Base-by-base conservation (phyloP, 345 rosid species). In the Populus nigra region DNA sequence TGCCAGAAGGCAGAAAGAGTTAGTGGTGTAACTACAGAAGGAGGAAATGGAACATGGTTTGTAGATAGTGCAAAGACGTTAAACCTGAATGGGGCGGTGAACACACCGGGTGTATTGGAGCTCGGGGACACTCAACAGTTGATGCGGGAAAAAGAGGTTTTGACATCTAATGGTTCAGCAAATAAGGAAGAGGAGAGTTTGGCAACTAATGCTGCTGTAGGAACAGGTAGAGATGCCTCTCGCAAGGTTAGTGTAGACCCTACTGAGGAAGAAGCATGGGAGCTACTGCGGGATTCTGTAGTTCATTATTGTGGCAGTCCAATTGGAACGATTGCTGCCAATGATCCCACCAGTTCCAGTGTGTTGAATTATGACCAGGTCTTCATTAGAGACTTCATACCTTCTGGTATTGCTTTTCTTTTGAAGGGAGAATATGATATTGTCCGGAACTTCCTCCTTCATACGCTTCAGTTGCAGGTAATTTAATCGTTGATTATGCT, bases 231-330 rank as follows among this genome's bases (percentile, higher is more conserved):
- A 55, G 74, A 47, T 73, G 84, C 80, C 74, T 35, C 78, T 69
- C 59, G 39, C 77, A 83, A 77, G 55, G 76, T 78, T 76, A 69
- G 41, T 11, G 70, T 83, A 20, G 86, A 87, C 22, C 83, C 91
- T 7, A 71, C 91, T 65, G 93, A 93, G 84, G 91, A 94, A 62
- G 98, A 94, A 84, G 99, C 99, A 5, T 94, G 99, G 99, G 89
- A 88, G 50, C 87, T 93, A 69, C 79, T 94, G 71, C 87, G 86
- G 15, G 87, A 88, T 13, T 91, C 99, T 63, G 79, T 94, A 67
- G 98, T 93, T 70, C 83, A 87, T 74, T 93, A 93, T 65, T 93
- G 94, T 66, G 89, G 93, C 65, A 86, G 88, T 62, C 98, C 98
- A 7, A 78, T 93, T 71, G 98, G 98, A 84, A 94, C 98, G 2